phyloP scores from a whole-genome alignment of 495 filamentous ascomycete species.

The Parmelia sp. region DNA sequence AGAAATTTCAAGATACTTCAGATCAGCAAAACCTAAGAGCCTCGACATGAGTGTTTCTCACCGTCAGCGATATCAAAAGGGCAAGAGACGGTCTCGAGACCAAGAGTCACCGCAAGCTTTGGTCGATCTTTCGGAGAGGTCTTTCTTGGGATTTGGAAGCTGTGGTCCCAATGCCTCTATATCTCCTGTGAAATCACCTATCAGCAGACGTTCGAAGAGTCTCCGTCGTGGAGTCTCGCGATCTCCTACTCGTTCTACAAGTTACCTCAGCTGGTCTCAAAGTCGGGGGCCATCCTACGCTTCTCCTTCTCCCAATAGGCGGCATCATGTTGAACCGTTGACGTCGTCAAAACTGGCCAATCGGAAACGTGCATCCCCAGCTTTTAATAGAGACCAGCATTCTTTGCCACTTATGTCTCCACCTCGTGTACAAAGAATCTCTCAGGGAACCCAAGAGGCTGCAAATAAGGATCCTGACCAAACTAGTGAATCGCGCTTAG shows the following conservation, averaged over 20 bases:
- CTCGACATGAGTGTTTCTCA: background rate
- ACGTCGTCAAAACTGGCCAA: slow-evolving; percentile 1
- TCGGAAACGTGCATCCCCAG: background rate
- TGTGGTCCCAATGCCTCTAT: slow-evolving; percentile 16
- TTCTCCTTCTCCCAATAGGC: background rate
- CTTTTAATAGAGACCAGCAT: background rate
- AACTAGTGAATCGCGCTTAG: background rate
- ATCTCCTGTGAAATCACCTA: slow-evolving; percentile 9
- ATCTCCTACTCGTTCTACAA: slow-evolving; percentile 20
- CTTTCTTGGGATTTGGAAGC: slow-evolving; percentile 29
- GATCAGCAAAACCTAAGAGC: slow-evolving; percentile 3
- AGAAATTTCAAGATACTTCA: slow-evolving; percentile 27
- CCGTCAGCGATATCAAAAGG: background rate
- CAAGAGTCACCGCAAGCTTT: slow-evolving; percentile 6
- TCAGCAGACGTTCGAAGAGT: background rate
- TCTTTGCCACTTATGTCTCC: background rate
- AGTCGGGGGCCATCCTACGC: slow-evolving; percentile 7
- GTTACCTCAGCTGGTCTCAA: slow-evolving; percentile 25
- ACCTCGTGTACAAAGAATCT: background rate
- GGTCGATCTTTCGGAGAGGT: slow-evolving; percentile 22
- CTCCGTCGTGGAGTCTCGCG: background rate
- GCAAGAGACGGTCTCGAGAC: slow-evolving; percentile 2
- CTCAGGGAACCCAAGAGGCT: background rate
- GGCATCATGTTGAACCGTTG: background rate
- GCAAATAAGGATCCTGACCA: background rate